Conservation (phyloP, 1,284 basidiomycete species). For the Cutaneotrichosporon sp. region DNA sequence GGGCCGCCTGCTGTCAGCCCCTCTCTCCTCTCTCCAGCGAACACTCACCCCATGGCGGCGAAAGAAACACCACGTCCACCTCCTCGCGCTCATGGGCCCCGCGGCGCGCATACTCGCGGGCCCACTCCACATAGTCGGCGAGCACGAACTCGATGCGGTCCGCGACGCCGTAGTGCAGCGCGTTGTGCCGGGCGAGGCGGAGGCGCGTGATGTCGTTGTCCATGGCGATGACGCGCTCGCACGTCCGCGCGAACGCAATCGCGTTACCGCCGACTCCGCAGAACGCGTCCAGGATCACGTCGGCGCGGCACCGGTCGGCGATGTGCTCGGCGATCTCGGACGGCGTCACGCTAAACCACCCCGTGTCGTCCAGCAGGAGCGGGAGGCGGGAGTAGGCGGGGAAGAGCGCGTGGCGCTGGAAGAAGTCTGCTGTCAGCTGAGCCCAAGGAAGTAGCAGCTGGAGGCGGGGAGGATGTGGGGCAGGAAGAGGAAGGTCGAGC, state of each 20-base stretch:
- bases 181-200: slow-evolving; percentile 87
- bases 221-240: slow-evolving; percentile 88
- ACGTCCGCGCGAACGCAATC: slow-evolving; percentile 94
- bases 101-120: slow-evolving; percentile 60
- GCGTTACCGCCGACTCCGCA: slow-evolving; percentile 98
- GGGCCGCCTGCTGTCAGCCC: slow-evolving; percentile 21
- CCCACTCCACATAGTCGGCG: slow-evolving; percentile 82
- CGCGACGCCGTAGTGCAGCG: slow-evolving; percentile 86
- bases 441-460: background rate
- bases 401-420: slow-evolving; percentile 77
- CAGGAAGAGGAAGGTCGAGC: background rate
- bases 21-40: background rate
- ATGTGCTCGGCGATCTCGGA: slow-evolving; percentile 89
- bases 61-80: slow-evolving; percentile 86
- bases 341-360: slow-evolving; percentile 97
- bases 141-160: slow-evolving; percentile 92
- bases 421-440: slow-evolving; percentile 65
- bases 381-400: slow-evolving; percentile 69
- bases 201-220: slow-evolving; percentile 83
- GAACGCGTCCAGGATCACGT: slow-evolving; percentile 75
- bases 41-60: slow-evolving; percentile 90
- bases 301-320: slow-evolving; percentile 84
- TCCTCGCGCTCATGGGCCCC: slow-evolving; percentile 46
- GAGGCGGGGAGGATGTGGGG: too few relatives aligned
- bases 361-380: slow-evolving; percentile 62